Evolutionary conservation across 176 grass and related monocot genomes (phyloP).

Genomic region (Oryza rufipogon): DNA sequence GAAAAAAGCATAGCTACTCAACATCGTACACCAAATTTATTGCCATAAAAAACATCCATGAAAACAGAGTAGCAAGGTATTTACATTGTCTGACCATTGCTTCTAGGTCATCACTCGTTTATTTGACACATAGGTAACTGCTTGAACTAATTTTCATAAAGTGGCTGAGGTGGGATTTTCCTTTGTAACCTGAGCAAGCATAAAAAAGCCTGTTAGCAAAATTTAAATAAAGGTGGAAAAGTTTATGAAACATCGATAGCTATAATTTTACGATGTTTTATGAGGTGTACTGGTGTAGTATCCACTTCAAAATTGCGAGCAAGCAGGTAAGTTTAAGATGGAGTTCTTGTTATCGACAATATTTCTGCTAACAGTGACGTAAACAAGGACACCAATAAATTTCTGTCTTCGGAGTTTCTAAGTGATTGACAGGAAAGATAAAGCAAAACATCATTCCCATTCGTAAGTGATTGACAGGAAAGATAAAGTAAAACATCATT

Average conservation of each 20-base stretch:
- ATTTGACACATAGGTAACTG: neutral
- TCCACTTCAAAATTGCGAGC: neutral
- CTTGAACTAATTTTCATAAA: constrained; percentile 56
- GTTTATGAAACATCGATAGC: too few species aligned
- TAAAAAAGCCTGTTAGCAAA: neutral
- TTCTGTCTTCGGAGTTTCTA: neutral
- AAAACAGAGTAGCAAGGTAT: constrained; percentile 10
- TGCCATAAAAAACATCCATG: neutral
- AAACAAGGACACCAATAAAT: neutral
- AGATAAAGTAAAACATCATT: neutral
- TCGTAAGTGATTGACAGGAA: neutral
- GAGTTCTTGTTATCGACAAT: neutral
- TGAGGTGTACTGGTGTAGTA: neutral
- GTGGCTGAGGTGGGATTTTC: constrained; percentile 56
- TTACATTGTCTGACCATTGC: constrained; percentile 2
- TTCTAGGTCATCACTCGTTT: neutral
- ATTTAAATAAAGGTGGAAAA: neutral
- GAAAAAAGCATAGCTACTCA: neutral
- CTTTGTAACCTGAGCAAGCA: constrained; percentile 72
- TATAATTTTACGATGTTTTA: neutral
- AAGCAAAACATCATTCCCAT: neutral
- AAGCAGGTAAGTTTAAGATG: neutral
- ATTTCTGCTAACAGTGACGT: neutral
- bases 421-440: neutral
- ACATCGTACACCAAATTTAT: constrained; percentile 2